A percentile compares a stretch with the other conserved stretches of the same genome.
Evolutionary conservation across 1,284 basidiomycete species (phyloP).

Genomic region (Retiboletus fuscus): DNA sequence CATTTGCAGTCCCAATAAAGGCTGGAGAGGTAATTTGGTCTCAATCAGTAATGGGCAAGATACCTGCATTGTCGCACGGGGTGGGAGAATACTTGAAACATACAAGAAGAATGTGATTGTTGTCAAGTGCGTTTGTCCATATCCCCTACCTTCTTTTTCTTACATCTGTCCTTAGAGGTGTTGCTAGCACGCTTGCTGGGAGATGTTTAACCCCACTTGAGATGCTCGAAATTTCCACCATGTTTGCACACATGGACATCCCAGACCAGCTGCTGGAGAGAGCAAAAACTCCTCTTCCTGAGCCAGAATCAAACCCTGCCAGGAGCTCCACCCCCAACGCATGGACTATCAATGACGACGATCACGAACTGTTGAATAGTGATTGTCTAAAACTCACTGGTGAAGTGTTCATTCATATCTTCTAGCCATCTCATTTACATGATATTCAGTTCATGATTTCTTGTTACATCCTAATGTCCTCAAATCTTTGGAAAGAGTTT

Average conservation of each 20-base stretch:
- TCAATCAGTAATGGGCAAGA: not conserved
- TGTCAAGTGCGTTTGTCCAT: not conserved
- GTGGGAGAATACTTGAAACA: not conserved
- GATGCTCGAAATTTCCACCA: not conserved
- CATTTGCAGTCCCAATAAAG: not conserved
- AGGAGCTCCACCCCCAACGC: not conserved
- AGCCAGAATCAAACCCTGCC: not conserved
- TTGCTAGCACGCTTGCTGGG: conserved; percentile 1
- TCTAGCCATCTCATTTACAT: not conserved
- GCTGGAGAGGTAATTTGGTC: not conserved
- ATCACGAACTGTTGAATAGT: not conserved
- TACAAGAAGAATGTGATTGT: not conserved
- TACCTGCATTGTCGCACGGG: not conserved
- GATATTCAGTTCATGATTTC: not conserved
- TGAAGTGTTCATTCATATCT: not conserved
- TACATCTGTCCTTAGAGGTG: not conserved
- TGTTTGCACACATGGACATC: not conserved
- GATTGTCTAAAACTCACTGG: not conserved
- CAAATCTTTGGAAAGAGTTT: not conserved
- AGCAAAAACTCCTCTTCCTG: not conserved
- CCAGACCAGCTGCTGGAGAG: not conserved
- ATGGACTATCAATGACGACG: not conserved
- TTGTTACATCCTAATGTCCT: not conserved
- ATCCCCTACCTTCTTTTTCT: not conserved
- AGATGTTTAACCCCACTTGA: not conserved